These are phyloP conservation scores for Fraxinus angustifolia DNA, from an alignment of 305 asterid species.

Conservation along the genomic window DNA sequence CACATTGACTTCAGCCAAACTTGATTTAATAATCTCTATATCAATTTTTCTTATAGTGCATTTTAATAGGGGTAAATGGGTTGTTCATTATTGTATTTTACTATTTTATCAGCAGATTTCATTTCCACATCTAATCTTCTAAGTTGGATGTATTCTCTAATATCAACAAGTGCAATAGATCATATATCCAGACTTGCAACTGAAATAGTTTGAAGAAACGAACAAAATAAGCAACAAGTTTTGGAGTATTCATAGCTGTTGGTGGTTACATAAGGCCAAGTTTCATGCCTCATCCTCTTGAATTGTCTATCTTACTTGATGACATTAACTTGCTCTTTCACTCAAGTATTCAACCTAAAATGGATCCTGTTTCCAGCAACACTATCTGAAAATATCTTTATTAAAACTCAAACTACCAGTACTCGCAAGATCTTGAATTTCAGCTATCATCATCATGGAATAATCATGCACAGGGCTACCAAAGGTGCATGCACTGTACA, in stretches of 20 bases:
- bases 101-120: neutral
- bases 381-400: neutral
- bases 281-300: neutral
- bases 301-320: neutral
- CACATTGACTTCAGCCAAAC: neutral
- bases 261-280: neutral
- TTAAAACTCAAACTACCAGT: slow-evolving; percentile 1
- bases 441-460: neutral
- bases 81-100: neutral
- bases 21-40: neutral
- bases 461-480: neutral
- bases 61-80: neutral
- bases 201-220: neutral
- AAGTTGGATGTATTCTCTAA: neutral
- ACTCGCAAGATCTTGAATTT: slow-evolving; percentile 10
- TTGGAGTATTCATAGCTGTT: neutral
- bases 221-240: neutral
- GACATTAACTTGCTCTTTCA: neutral
- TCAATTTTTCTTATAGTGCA: neutral
- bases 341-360: neutral
- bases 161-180: neutral
- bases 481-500: neutral
- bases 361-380: neutral
- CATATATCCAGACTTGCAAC: neutral
- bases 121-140: neutral